Base-by-base conservation (phyloP, 352 stramenopile species). In the Pythium monospermum region DNA sequence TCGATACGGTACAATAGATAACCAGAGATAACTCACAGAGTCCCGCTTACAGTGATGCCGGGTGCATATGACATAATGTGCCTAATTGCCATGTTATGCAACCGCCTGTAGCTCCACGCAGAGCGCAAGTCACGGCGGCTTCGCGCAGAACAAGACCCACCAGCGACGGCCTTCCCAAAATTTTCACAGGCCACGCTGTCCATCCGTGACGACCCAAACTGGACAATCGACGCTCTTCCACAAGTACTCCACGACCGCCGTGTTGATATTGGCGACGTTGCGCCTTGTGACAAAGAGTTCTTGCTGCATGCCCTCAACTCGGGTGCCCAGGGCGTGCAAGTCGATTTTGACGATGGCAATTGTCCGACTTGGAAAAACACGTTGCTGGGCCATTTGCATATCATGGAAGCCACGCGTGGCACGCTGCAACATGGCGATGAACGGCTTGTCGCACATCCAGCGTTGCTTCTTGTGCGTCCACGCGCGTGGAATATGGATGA, bases 401-500 rank as follows among this genome's bases (percentile, higher is more conserved):
- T 98, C 33, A 73, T 91, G 49, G 91, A 98, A 62, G 93, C 93
- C 2, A 78, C 87, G n/a, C 73, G 80, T 30, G 75, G 85, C 4
- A 78, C 75, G 23, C 48, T 85, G 27, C 48, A 49, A 5, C 41
- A 61, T 6, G 59, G 55, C 11, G 55, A 45, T 11, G 58, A 53
- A 12, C 53, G 44, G 1, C 36, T 81, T 49, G 61, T 48, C 16
- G 30, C 62, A 1, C 59, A 68, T 18, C 81, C 77, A 15, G 86
- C 92, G 30, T 77, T 95, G 37, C 71, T 98, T n/a, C 73, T 98
- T 37, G 74, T 98, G 32, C 88, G 95, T 25, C 95, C 86, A 19
- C 65, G 95, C 25, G 93, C 92, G 27, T 98, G 92, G 92, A 96
- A 98, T 59, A 87, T 98, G 61, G 91, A 98, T 56, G 95, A 98